Evolutionary conservation across 2,329 filamentous ascomycete genomes (phyloP), one percentile per base, ranked within the genome.

Genomic region (Fusarium nelsonii): DNA sequence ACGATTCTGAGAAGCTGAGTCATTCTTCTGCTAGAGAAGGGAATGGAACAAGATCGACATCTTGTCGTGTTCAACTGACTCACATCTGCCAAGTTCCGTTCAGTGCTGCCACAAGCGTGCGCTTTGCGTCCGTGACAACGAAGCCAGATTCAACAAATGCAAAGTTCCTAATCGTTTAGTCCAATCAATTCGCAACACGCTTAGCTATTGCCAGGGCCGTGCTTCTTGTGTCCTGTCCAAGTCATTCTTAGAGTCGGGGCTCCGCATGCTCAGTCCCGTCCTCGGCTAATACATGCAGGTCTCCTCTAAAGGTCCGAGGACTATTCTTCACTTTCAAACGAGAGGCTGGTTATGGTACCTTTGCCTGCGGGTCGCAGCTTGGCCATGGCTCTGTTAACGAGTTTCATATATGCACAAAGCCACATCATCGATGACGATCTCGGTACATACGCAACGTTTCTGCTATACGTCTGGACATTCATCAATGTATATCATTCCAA

Each of bases 221-320:
- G 3, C 6, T 3, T 32, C 2, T 23, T 32, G 15, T 10, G 3
- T 3, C 15, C 4, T 2, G 10, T 16, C 9, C 1, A 16, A 7
- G 3, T 9, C 4, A 14, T n/a, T 32, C 23, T 2, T 1, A 9
- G 8, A n/a, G 4, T 6, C 39, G 37, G 55, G 15, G 11, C 23
- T 32, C 14, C 44, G 23, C 54, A 36, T 23, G 16, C 1, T 20
- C 48, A 32, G 2, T 30, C 32, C 18, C 16, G n/a, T 10, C 8
- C 15, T 32, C n/a, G 6, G n/a, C 49, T n/a, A 6, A 11, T 9
- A 4, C 5, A 45, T 32, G 28, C 43, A 32, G 18, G 7, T 32
- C 28, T 9, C 43, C 26, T 45, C 28, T 8, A 15, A 10, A 45
- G 14, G 16, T n/a, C 30, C 11, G 2, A 8, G 6, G 6, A 11